phyloP scores from a whole-genome alignment of 305 asterid species.

The Fraxinus ornus region DNA sequence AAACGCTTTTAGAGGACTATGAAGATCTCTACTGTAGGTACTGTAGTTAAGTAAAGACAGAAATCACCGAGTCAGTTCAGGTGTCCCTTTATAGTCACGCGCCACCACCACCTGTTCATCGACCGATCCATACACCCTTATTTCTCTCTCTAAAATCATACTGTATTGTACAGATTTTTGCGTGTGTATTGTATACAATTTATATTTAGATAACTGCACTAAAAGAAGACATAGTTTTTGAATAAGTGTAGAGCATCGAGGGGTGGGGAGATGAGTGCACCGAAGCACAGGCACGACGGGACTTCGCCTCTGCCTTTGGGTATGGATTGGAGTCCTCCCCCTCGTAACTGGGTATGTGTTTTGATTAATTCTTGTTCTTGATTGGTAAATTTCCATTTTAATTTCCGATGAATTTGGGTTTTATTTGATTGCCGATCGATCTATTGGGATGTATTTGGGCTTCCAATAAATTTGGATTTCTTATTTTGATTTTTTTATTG shows the following conservation, averaged over 20 bases:
- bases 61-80: neutral
- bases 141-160: neutral
- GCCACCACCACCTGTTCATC: neutral
- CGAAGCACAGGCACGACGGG: slow-evolving; percentile 96
- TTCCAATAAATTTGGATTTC: slow-evolving; percentile 22
- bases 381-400: neutral
- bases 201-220: neutral
- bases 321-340: slow-evolving; percentile 99
- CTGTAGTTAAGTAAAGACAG: neutral
- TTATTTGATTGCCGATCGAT: slow-evolving; percentile 3
- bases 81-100: neutral
- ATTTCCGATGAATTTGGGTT: neutral
- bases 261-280: slow-evolving; percentile 71
- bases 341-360: slow-evolving; percentile 72
- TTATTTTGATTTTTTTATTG: slow-evolving; percentile 17
- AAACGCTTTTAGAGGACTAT: neutral
- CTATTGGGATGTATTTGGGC: neutral
- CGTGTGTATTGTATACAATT: neutral
- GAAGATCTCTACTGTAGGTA: neutral
- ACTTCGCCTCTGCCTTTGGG: slow-evolving; percentile 99
- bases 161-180: neutral
- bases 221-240: neutral
- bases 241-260: slow-evolving; percentile 26
- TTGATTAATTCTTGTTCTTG: neutral
- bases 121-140: neutral